Evolutionary conservation across 768 basidiomycete genomes (phyloP).

Genomic region (Fomitopsis pulvina): DNA sequence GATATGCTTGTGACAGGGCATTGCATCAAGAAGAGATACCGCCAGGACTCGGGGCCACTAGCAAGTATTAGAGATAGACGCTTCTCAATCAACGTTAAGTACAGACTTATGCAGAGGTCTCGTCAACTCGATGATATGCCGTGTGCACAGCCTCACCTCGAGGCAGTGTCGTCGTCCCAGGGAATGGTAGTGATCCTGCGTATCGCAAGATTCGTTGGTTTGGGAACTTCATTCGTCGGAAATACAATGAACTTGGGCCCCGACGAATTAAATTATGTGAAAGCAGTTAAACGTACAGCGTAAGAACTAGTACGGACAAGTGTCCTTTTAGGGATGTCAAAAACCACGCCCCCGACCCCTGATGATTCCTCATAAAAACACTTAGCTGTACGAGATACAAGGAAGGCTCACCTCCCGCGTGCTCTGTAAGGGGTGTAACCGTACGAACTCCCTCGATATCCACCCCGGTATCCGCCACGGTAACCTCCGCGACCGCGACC

Average conservation of each 20-base stretch:
- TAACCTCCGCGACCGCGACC: conserved; percentile 61
- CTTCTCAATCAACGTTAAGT: too few species aligned
- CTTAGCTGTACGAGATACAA: conserved; percentile 5
- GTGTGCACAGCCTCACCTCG: too few species aligned
- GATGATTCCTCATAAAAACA: conserved; percentile 9
- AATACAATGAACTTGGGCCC: conserved; percentile 8
- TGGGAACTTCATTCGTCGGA: neutral
- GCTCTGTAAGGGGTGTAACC: conserved; percentile 60
- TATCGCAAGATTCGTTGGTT: too few species aligned
- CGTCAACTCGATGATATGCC: too few species aligned
- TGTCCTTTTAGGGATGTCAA: conserved; percentile 26
- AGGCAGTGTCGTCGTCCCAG: too few species aligned
- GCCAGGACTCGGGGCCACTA: too few species aligned
- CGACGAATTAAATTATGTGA: conserved; percentile 14
- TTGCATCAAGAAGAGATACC: too few species aligned
- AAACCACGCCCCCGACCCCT: conserved; percentile 77
- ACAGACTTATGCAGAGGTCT: too few species aligned
- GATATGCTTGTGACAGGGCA: too few species aligned
- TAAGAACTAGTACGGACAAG: conserved; percentile 5
- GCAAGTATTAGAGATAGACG: too few species aligned
- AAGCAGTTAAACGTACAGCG: conserved; percentile 12
- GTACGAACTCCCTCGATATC: conserved; percentile 48
- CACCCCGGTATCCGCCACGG: conserved; percentile 46
- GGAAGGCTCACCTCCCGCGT: conserved; percentile 62
- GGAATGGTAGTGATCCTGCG: too few species aligned